Evolutionary conservation across 148 eudicot genomes (phyloP).

Genomic region (Bassia scoparia): DNA sequence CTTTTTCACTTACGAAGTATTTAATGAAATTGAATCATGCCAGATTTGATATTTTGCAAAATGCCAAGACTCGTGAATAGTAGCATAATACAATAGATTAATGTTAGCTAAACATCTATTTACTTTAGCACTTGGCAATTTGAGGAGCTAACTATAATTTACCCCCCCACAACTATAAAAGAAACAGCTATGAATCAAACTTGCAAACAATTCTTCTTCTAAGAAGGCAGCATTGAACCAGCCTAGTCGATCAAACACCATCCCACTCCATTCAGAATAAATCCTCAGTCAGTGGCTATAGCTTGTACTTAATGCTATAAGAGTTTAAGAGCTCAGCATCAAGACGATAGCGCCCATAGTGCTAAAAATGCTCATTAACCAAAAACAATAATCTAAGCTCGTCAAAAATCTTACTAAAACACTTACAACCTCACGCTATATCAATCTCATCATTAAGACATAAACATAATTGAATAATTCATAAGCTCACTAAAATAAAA

Average conservation of each 20-base stretch:
- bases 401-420: too few species aligned
- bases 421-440: too few species aligned
- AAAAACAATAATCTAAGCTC: too few species aligned
- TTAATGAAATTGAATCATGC: too few species aligned
- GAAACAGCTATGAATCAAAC: background rate
- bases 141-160: background rate
- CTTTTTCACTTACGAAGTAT: too few species aligned
- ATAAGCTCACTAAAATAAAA: too few species aligned
- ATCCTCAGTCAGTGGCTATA: background rate
- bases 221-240: background rate
- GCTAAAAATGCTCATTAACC: too few species aligned
- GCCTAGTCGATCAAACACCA: background rate
- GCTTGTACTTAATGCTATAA: too few species aligned
- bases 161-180: background rate
- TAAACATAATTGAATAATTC: too few species aligned
- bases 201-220: background rate
- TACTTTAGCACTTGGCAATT: background rate
- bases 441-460: too few species aligned
- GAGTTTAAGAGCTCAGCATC: too few species aligned
- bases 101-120: background rate
- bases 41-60: background rate
- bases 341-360: too few species aligned
- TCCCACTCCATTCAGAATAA: background rate
- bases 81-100: background rate
- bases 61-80: background rate